Base-by-base conservation (phyloP, 495 filamentous ascomycete genomes). In the Cryomyces antarcticus region DNA sequence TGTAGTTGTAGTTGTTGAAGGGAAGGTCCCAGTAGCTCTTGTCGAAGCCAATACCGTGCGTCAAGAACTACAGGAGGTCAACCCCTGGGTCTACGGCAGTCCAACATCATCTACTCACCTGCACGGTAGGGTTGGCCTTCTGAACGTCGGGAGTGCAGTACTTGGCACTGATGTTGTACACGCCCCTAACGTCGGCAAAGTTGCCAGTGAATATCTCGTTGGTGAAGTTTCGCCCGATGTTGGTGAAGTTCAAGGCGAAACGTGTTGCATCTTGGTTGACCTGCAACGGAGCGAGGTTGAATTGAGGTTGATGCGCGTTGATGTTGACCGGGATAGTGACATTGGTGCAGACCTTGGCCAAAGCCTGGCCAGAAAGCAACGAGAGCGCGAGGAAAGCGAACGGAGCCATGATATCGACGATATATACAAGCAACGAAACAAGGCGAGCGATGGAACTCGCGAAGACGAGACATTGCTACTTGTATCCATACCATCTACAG, bases 1-100 rank as follows among this genome's bases (percentile, higher is more conserved):
- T 70, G 55, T 73, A 73, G 31, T 69, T 68, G 54, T 61, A 65
- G 48, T 52, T 57, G 52, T 70, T 62, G 52, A 62, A 68, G n/a
- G 62, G 52, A 3, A 68, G 56, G 46, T 77, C 71, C 73, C 75
- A 78, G 57, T 78, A 79, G 7, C 62, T 55, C 31, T 66, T 70
- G 47, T 75, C 70, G 47, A 73, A 75, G 10, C 69, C 72, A 49
- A 76, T 62, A 30, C 75, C 75, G 51, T 80, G 75, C 0, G 73
- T 74, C 5, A 78, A 53, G 35, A 80, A 24, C 17, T 24, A 24
- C 17, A 24, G 17, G 17, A 24, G 17, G 17, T 24, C 17, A 24
- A 24, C 17, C 1, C 17, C 17, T 24, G 17, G 17, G 17, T 24
- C 17, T 24, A 24, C 17, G 17, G 17, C 17, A 24, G 17, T 24